phyloP scores from a whole-genome alignment of 2,329 filamentous ascomycete genomes.

The Akanthomyces lecanii region DNA sequence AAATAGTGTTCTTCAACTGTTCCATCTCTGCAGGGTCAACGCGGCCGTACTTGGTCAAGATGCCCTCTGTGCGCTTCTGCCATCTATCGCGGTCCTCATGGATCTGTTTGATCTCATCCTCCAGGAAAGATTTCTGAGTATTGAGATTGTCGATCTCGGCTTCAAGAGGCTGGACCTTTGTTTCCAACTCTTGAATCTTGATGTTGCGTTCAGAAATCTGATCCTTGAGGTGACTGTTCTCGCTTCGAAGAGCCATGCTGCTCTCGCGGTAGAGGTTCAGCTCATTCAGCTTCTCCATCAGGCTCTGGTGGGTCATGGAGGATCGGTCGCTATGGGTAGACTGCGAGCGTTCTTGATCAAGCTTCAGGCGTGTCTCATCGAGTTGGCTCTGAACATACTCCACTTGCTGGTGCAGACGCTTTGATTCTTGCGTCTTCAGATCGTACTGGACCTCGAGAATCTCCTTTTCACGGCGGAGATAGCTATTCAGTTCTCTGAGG shows the following conservation, averaged over 20 bases:
- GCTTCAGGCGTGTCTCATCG: constrained; percentile 81
- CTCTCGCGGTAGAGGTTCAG: constrained; percentile 95
- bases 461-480: constrained; percentile 91
- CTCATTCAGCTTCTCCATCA: constrained; percentile 93
- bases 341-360: constrained; percentile 80
- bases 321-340: constrained; percentile 69
- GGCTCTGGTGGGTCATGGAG: constrained; percentile 76
- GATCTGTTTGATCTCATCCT: constrained; percentile 83
- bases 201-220: constrained; percentile 70
- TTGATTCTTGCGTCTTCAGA: constrained; percentile 79
- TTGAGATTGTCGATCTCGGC: constrained; percentile 76
- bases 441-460: constrained; percentile 97
- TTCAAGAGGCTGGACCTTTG: constrained; percentile 77
- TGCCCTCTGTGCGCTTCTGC: constrained; percentile 94
- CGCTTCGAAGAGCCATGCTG: constrained; percentile 83
- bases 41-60: constrained; percentile 91
- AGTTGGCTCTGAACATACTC: constrained; percentile 83
- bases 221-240: constrained; percentile 73
- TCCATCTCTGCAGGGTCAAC: constrained; percentile 93
- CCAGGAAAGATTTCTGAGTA: constrained; percentile 72
- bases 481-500: constrained; percentile 85
- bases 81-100: constrained; percentile 90
- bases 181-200: constrained; percentile 69
- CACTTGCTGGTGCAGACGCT: constrained; percentile 84
- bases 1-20: constrained; percentile 74